Evolutionary conservation across 495 filamentous ascomycete genomes (phyloP), one percentile per base, ranked within the genome.

Genomic region (Delitschia confertaspora): DNA sequence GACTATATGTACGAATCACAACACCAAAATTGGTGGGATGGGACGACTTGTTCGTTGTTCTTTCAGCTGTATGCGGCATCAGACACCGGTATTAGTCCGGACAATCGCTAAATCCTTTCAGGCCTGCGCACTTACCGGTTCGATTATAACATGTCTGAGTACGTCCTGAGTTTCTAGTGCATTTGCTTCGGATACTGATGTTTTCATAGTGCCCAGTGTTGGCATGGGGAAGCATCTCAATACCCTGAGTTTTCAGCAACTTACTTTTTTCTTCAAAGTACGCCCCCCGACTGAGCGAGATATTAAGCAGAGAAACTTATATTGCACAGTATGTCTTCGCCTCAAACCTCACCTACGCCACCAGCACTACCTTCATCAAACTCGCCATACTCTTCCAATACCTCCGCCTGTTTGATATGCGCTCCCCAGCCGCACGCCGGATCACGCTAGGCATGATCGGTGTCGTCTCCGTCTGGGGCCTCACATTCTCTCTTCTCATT

Each of bases 341-440:
- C 0, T 31, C 53, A 29, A 56, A 56, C 27, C 22, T 51, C 6
- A 40, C 38, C 3, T 56, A 56, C 42, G 32, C 33, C 4, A 16
- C 38, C n/a, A 36, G 32, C 4, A 56, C 53, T 11, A 51, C 47
- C 2, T 41, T 56, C 20, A 56, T 56, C 36, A 56, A 56, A 27
- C 42, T 56, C 37, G 20, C 53, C 14, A 44, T 56, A 33, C 43
- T 56, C 2, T 21, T 51, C 23, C 53, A 56, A 25, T 56, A 56
- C 30, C 47, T 51, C 25, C 47, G 53, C 25, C 24, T 56, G 1
- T 56, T 56, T 33, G 39, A 51, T 32, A 33, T 36, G 25, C 19
- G 6, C 7, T 2, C 23, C 4, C 23, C 16, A 9, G 24, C 31
- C 11, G 38, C 51, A 4, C 47, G 39, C 2, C 31, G 24, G 9